These are phyloP conservation scores for Zarea fungicola DNA, from an alignment of 2,329 filamentous ascomycete species.

Conservation along the genomic window DNA sequence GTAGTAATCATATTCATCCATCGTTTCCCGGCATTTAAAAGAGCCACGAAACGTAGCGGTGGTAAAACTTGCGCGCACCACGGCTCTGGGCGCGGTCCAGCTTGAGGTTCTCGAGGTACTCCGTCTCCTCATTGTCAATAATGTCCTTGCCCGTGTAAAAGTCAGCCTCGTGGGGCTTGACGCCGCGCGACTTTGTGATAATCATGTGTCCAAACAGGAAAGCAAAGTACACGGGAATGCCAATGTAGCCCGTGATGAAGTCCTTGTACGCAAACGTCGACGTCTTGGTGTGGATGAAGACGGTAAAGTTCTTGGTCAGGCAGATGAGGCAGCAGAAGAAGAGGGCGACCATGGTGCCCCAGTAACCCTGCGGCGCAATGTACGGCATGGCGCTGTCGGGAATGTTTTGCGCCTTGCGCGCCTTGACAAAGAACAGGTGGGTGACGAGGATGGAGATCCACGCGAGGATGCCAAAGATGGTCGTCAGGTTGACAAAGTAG, in stretches of 20 bases:
- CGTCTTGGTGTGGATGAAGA: slow-evolving; percentile 53
- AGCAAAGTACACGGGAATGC: slow-evolving; percentile 68
- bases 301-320: slow-evolving; percentile 76
- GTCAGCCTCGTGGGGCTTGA: slow-evolving; percentile 57
- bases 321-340: slow-evolving; percentile 67
- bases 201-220: slow-evolving; percentile 66
- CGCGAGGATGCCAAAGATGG: slow-evolving; percentile 60
- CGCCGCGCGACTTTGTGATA: slow-evolving; percentile 45
- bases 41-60: slow-evolving; percentile 33
- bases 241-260: slow-evolving; percentile 72
- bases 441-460: slow-evolving; percentile 65
- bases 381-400: slow-evolving; percentile 54
- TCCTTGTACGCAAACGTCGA: slow-evolving; percentile 65
- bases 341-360: slow-evolving; percentile 63
- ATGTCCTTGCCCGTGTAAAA: slow-evolving; percentile 68
- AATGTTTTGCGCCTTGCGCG: slow-evolving; percentile 56
- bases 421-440: slow-evolving; percentile 62
- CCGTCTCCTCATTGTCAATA: slow-evolving; percentile 68
- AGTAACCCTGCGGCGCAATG: slow-evolving; percentile 65
- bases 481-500: slow-evolving; percentile 64
- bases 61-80: slow-evolving; percentile 30
- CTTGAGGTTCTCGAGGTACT: slow-evolving; percentile 49
- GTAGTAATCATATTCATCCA: background rate
- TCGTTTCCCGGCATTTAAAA: slow-evolving; percentile 22
- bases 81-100: slow-evolving; percentile 22